These are phyloP conservation scores for Exserohilum rostratum DNA, from an alignment of 2,329 filamentous ascomycete species.

Conservation along the genomic window DNA sequence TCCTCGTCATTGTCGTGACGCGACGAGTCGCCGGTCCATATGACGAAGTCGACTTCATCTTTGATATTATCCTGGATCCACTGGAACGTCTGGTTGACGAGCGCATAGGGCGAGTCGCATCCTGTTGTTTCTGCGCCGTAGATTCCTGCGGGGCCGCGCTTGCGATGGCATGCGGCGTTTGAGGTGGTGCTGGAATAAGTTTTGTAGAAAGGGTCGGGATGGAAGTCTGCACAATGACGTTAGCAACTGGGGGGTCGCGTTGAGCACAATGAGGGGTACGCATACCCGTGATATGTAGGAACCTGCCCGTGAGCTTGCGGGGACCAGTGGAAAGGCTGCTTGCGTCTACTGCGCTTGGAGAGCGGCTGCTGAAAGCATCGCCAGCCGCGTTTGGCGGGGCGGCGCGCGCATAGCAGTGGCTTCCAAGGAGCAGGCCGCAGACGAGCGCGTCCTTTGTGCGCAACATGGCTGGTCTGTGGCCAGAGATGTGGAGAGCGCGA, in stretches of 20 bases:
- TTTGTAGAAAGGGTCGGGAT: constrained; percentile 89
- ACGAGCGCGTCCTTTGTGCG: constrained; percentile 31
- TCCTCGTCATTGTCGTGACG: constrained; percentile 87
- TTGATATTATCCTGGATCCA: constrained; percentile 83
- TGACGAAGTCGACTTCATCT: constrained; percentile 82
- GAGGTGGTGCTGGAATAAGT: constrained; percentile 73
- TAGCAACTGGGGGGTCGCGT: background rate
- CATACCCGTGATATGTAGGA: constrained; percentile 86
- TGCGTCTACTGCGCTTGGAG: constrained; percentile 12
- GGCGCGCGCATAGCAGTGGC: constrained; percentile 24
- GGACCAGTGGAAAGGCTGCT: constrained; percentile 19
- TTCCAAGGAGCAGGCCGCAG: constrained; percentile 36
- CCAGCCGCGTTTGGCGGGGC: constrained; percentile 34
- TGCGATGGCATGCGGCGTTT: constrained; percentile 77
- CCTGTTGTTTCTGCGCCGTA: constrained; percentile 87
- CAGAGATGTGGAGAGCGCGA: background rate
- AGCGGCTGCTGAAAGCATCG: constrained; percentile 16
- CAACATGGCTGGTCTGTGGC: constrained; percentile 27
- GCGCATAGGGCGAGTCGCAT: constrained; percentile 81
- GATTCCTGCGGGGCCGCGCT: constrained; percentile 74
- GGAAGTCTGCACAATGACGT: constrained; percentile 69
- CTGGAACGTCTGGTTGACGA: constrained; percentile 86
- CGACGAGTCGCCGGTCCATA: constrained; percentile 92
- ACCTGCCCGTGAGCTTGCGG: constrained; percentile 64
- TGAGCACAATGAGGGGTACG: background rate